A percentile compares a stretch with the other conserved stretches of the same genome.
Evolutionary conservation across 257 asterid genomes (phyloP).

Genomic region (Nicotiana tabacum): DNA sequence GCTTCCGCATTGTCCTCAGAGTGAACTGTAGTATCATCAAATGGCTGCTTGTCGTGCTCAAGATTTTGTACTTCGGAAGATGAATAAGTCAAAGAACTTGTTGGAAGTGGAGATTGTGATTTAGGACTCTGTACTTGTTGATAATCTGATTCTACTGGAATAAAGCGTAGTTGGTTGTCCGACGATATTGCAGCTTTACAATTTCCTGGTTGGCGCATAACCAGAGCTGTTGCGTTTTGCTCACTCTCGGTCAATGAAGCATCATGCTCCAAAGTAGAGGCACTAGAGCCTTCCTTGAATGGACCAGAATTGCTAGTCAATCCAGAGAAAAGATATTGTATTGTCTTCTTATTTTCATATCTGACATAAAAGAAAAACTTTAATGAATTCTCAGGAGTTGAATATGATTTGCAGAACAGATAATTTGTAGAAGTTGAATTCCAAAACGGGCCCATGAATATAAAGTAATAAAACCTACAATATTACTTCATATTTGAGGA

Average conservation of each 20-base stretch:
- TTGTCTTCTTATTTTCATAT: neutral
- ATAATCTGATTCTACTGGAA: conserved; percentile 31
- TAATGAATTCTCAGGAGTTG: neutral
- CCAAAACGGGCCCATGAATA: neutral
- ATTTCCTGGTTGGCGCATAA: conserved; percentile 22
- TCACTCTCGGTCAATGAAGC: conserved; percentile 38
- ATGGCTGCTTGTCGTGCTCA: conserved; percentile 28
- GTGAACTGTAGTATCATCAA: conserved; percentile 28
- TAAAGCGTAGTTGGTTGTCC: conserved; percentile 29
- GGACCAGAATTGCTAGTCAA: conserved; percentile 1
- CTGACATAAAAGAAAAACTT: neutral
- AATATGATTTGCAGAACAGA: too few species aligned
- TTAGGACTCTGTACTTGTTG: conserved; percentile 32
- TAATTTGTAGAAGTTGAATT: neutral
- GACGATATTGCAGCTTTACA: conserved; percentile 34
- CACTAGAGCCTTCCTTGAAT: neutral
- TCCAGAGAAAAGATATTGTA: conserved; percentile 11
- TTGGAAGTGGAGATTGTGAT: conserved; percentile 37
- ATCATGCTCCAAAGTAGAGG: conserved; percentile 18
- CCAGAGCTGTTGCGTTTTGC: conserved; percentile 33
- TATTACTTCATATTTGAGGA: neutral
- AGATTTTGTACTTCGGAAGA: conserved; percentile 26
- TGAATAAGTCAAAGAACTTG: conserved; percentile 25
- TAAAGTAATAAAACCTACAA: neutral
- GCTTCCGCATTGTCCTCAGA: conserved; percentile 32